These are phyloP conservation scores for Erythrophleum fordii DNA, from an alignment of 306 rosid species.

Conservation along the genomic window DNA sequence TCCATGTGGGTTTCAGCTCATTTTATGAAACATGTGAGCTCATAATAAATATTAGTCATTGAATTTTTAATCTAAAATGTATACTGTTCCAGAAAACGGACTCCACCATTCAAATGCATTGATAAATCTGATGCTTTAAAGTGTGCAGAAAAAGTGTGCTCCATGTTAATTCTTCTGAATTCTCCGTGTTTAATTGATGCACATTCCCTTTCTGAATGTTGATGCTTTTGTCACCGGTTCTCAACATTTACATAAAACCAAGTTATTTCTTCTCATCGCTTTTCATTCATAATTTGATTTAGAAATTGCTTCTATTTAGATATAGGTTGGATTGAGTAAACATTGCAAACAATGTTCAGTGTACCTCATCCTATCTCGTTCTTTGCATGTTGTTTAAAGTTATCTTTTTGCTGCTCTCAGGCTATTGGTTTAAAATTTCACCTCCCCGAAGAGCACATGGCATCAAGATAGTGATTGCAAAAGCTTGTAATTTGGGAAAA, in stretches of 20 bases:
- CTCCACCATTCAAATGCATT: no score
- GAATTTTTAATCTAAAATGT: no score
- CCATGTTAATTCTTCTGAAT: no score
- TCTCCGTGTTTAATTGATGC: no score
- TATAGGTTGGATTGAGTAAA: background rate
- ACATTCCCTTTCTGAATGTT: background rate
- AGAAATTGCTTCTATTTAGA: background rate
- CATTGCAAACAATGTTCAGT: background rate
- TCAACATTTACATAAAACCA: background rate
- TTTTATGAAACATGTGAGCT: no score
- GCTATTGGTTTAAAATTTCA: constrained; percentile 72
- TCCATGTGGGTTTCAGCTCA: no score
- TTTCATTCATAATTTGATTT: background rate
- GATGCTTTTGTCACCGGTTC: background rate
- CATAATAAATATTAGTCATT: no score
- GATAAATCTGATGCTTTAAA: no score
- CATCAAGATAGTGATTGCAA: no score
- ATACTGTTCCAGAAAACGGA: no score
- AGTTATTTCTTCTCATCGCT: background rate
- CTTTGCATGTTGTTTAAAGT: constrained; percentile 5
- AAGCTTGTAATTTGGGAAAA: no score
- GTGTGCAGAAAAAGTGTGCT: no score
- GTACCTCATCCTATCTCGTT: background rate
- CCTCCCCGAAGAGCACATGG: constrained; percentile 85
- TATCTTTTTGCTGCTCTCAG: constrained; percentile 52